Evolutionary conservation across 1,139 yeast species (phyloP).

Genomic region (Kodamaea sp.): DNA sequence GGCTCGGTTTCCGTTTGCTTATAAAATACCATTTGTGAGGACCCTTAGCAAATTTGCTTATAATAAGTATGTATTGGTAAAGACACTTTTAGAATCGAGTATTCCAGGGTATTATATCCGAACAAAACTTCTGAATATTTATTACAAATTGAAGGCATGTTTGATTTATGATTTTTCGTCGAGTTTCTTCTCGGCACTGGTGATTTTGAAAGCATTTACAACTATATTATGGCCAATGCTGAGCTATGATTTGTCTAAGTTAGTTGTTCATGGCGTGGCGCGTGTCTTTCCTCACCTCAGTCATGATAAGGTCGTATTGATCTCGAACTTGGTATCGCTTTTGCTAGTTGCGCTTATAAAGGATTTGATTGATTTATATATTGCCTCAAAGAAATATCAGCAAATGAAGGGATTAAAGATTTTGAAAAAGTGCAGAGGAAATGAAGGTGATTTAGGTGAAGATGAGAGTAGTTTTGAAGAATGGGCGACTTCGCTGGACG

Average conservation of each 20-base stretch:
- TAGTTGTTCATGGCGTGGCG: constrained; percentile 19
- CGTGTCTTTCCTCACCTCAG: constrained; percentile 19
- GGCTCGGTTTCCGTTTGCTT: not conserved
- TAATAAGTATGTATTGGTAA: not conserved
- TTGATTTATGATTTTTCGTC: constrained; percentile 34
- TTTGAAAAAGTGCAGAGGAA: not conserved
- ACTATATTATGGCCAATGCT: constrained; percentile 42
- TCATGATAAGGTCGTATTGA: constrained; percentile 38
- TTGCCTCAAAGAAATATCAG: constrained; percentile 25
- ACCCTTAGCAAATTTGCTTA: no score
- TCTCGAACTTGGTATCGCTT: constrained; percentile 47
- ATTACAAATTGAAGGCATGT: constrained; percentile 31
- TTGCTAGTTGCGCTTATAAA: constrained; percentile 33
- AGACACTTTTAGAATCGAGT: constrained; percentile 5
- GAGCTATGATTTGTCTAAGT: constrained; percentile 32
- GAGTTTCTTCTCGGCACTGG: constrained; percentile 23
- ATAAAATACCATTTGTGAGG: not conserved
- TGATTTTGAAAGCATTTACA: constrained; percentile 28
- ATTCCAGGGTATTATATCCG: constrained; percentile 7
- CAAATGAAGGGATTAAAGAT: constrained; percentile 8
- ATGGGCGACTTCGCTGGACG: not conserved
- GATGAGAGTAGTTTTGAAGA: not conserved
- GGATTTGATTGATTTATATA: constrained; percentile 33
- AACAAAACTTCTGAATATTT: constrained; percentile 10
- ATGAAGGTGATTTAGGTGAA: no score